Evolutionary conservation across 495 filamentous ascomycete genomes (phyloP).

Genomic region (Lophiostoma macrostomum): DNA sequence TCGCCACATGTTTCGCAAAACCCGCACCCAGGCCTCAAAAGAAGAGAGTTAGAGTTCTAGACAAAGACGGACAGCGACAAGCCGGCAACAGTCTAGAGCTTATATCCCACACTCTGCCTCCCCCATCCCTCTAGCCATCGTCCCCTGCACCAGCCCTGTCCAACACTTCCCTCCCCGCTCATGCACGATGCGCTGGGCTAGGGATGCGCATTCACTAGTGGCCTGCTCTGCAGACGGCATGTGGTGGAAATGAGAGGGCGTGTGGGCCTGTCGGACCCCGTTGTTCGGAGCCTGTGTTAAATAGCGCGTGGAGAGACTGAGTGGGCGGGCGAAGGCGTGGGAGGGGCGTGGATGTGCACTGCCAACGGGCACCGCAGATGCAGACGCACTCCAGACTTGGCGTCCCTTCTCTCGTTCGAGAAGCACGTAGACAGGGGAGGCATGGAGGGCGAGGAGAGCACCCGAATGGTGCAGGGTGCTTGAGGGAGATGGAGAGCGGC

Average conservation of each 20-base stretch:
- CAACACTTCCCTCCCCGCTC: too few species aligned
- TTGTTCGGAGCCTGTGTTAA: conserved; percentile 2
- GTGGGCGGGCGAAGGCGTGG: neutral
- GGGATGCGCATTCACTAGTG: neutral
- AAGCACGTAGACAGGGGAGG: neutral
- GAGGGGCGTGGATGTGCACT: conserved; percentile 6
- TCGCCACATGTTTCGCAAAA: too few species aligned
- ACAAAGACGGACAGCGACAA: neutral
- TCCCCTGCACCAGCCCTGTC: neutral
- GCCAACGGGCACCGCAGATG: neutral
- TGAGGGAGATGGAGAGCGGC: neutral
- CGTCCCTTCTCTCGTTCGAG: neutral
- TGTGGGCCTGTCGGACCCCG: conserved; percentile 1
- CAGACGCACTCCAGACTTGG: conserved; percentile 19
- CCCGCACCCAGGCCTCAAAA: conserved; percentile 1
- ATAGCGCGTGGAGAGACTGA: neutral
- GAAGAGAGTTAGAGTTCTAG: neutral
- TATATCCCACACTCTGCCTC: too few species aligned
- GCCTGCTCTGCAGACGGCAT: neutral
- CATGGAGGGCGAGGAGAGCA: conserved; percentile 10
- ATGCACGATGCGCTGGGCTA: too few species aligned
- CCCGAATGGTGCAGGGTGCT: conserved; percentile 2
- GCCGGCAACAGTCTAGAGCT: conserved; percentile 2
- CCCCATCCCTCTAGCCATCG: neutral
- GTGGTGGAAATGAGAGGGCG: neutral